Conservation (phyloP, 225 moss, liverwort and hornwort species). For the Marchantia paleacea region DNA sequence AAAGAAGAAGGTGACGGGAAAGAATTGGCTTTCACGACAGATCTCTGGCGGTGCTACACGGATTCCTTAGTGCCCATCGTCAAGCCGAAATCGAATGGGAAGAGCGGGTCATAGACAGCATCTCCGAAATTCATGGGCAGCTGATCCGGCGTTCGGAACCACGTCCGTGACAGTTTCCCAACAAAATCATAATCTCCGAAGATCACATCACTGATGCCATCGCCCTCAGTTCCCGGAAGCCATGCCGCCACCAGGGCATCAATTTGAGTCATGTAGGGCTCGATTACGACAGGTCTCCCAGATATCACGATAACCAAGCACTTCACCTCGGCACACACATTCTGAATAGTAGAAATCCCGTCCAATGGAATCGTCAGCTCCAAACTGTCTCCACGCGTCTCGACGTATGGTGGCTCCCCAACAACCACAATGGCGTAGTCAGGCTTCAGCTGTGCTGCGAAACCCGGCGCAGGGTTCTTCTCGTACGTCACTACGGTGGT, state of each 20-base stretch:
- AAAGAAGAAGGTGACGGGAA: too few relatives aligned
- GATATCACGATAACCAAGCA: conserved; percentile 53
- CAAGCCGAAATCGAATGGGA: conserved; percentile 56
- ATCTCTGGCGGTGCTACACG: too few relatives aligned
- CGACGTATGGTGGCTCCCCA: conserved; percentile 25
- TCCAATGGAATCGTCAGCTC: background rate
- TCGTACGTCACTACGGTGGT: conserved; percentile 7
- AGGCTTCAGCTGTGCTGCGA: conserved; percentile 24
- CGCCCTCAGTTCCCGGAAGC: conserved; percentile 50
- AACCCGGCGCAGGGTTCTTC: conserved; percentile 30
- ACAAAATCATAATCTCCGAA: conserved; percentile 52
- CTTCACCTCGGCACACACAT: conserved; percentile 38
- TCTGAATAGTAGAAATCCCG: conserved; percentile 34
- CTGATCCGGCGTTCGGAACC: conserved; percentile 48
- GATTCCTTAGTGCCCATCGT: conserved; percentile 9
- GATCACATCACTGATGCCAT: conserved; percentile 45
- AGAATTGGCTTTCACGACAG: too few relatives aligned
- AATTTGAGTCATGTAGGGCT: conserved; percentile 40
- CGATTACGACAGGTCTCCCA: conserved; percentile 36
- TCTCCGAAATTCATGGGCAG: conserved; percentile 66
- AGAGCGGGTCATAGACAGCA: conserved; percentile 47
- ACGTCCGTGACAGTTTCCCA: conserved; percentile 47
- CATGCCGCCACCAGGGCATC: conserved; percentile 52
- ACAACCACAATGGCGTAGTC: conserved; percentile 31
- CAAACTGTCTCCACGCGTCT: conserved; percentile 9